Conservation (phyloP, 2,329 filamentous ascomycete genomes). For the Aspergillus puulaauensis region DNA sequence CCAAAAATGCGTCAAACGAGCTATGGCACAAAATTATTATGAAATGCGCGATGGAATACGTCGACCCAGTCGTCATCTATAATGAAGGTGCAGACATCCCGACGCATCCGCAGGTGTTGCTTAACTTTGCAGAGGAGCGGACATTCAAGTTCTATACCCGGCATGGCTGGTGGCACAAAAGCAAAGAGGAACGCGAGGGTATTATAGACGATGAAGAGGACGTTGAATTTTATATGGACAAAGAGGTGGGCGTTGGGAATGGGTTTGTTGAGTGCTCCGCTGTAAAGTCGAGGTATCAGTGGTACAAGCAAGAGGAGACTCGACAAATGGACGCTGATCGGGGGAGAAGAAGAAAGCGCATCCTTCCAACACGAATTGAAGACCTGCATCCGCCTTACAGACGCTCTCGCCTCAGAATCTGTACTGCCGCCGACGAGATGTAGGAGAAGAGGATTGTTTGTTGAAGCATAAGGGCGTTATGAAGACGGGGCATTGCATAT, state of each 20-base stretch:
- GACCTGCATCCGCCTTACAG: neutral
- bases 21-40: slow-evolving; percentile 16
- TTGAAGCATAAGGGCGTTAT: neutral
- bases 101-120: slow-evolving; percentile 9
- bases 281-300: neutral
- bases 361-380: neutral
- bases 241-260: neutral
- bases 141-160: slow-evolving; percentile 23
- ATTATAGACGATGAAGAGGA: slow-evolving; percentile 13
- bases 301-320: neutral
- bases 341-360: too few relatives aligned
- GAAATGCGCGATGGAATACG: slow-evolving; percentile 11
- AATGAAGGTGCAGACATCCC: slow-evolving; percentile 7
- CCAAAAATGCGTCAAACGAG: neutral
- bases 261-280: neutral
- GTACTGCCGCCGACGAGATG: neutral
- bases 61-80: slow-evolving; percentile 25
- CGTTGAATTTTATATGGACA: neutral
- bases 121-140: slow-evolving; percentile 11
- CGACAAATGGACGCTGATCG: neutral
- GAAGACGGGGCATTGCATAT: too few relatives aligned
- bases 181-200: neutral
- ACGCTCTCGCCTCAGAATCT: neutral
- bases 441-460: neutral
- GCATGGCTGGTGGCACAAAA: slow-evolving; percentile 23